phyloP scores from a whole-genome alignment of 164 flowering plant genomes.

The Tetrastigma voinierianum region DNA sequence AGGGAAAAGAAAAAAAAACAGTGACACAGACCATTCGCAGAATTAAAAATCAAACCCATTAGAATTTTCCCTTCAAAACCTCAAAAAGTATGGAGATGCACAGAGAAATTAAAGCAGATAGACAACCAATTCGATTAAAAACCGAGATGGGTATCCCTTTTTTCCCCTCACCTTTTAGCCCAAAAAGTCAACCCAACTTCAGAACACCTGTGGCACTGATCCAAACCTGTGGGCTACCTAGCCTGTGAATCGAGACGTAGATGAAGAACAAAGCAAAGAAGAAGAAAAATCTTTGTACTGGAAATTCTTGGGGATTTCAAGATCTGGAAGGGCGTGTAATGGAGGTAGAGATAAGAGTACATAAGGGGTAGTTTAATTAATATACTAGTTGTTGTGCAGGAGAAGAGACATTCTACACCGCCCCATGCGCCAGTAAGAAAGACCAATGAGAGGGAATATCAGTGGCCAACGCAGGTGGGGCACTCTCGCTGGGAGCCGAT shows the following conservation, averaged over 20 bases:
- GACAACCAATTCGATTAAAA: background rate
- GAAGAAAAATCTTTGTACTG: background rate
- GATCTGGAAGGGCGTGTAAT: background rate
- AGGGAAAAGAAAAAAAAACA: constrained; percentile 23
- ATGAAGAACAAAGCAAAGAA: background rate
- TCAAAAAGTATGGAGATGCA: background rate
- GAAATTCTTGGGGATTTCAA: background rate
- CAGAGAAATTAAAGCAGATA: constrained; percentile 7
- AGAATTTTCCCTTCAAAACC: constrained; percentile 2
- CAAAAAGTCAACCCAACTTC: constrained; percentile 26
- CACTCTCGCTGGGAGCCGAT: too few species aligned
- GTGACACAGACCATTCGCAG: constrained; percentile 12
- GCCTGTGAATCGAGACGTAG: constrained; percentile 15
- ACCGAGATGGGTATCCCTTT: background rate
- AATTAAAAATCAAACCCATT: constrained; percentile 10
- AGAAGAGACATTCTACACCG: too few species aligned
- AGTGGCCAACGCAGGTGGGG: too few species aligned
- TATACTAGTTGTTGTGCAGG: too few species aligned
- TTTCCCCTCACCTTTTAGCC: constrained; percentile 15
- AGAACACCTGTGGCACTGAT: constrained; percentile 13
- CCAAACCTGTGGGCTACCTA: constrained; percentile 21
- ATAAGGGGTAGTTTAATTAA: too few species aligned
- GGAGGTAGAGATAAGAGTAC: too few species aligned
- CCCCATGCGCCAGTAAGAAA: too few species aligned
- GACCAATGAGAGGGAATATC: too few species aligned